phyloP scores from a whole-genome alignment of 2,329 filamentous ascomycete species.

The Ophiostoma sp. region DNA sequence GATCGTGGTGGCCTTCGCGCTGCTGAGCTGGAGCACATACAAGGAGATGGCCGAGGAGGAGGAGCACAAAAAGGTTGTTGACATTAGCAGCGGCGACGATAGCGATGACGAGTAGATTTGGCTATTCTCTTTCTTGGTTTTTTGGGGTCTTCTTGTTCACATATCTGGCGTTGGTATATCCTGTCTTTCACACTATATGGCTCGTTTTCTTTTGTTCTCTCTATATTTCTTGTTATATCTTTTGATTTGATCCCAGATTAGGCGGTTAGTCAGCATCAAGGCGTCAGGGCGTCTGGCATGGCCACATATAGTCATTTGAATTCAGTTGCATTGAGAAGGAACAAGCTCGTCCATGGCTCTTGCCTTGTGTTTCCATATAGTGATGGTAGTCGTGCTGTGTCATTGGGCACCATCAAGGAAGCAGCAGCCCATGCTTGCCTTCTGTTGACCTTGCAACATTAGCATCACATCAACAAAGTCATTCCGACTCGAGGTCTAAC shows the following conservation, averaged over 20 bases:
- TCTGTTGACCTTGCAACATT: not conserved
- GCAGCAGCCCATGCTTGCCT: not conserved
- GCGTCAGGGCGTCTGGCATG: not conserved
- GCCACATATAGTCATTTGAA: not conserved
- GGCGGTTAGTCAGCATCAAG: not conserved
- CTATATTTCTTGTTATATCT: not conserved
- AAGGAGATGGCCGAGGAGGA: slow-evolving; percentile 85
- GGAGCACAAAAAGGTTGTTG: slow-evolving; percentile 48
- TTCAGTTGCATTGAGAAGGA: not conserved
- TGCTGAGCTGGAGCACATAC: slow-evolving; percentile 88
- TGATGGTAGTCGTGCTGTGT: not conserved
- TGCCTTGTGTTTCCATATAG: not conserved
- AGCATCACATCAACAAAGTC: not conserved
- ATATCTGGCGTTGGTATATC: slow-evolving; percentile 6
- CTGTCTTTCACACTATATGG: not conserved
- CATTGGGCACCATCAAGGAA: not conserved
- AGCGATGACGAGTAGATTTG: slow-evolving; percentile 28
- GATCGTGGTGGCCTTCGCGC: slow-evolving; percentile 82
- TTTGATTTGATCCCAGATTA: not conserved
- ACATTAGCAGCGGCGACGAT: slow-evolving; percentile 27
- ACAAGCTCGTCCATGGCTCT: not conserved
- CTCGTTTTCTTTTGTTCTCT: not conserved
- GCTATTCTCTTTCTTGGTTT: not conserved
- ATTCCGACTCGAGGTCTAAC: not conserved
- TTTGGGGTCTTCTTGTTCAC: not conserved